Percentiles rank a stretch among this genome's conserved stretches.
These are phyloP conservation scores for Turritis glabra DNA, from an alignment of 345 rosid species.

Conservation along the genomic window DNA sequence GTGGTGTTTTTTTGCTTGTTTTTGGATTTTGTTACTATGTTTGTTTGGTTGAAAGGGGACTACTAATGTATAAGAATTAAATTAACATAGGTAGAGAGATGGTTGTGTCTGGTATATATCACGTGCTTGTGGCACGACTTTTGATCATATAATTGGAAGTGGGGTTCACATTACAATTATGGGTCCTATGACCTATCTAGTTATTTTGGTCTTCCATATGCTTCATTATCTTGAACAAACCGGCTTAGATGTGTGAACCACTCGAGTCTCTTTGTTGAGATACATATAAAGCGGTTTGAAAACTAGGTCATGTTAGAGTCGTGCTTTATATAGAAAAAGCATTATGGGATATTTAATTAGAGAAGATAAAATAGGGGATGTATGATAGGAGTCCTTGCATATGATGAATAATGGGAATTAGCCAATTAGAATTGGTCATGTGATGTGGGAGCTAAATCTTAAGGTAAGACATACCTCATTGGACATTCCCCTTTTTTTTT, in stretches of 20 bases:
- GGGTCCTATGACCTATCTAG: constrained; percentile 21
- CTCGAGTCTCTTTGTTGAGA: constrained; percentile 1
- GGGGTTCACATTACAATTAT: constrained; percentile 30
- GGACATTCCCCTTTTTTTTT: constrained; percentile 30
- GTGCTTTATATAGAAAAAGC: constrained; percentile 15
- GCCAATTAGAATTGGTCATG: constrained; percentile 38
- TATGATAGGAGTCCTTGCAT: constrained; percentile 15
- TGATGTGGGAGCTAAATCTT: constrained; percentile 37
- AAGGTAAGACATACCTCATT: constrained; percentile 26
- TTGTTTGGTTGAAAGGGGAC: constrained; percentile 33
- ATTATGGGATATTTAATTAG: background rate
- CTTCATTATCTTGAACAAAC: constrained; percentile 10
- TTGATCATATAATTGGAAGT: constrained; percentile 38
- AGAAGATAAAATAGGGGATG: background rate
- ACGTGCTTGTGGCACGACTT: constrained; percentile 38
- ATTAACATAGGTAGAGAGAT: constrained; percentile 23
- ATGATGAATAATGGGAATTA: constrained; percentile 15
- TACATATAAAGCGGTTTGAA: no score
- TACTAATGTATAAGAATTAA: constrained; percentile 31
- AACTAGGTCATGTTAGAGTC: constrained; percentile 9
- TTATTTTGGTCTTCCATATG: constrained; percentile 16
- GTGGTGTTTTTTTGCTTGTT: constrained; percentile 27
- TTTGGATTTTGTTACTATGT: background rate
- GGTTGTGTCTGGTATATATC: constrained; percentile 28
- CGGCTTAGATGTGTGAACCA: constrained; percentile 16